A percentile compares a stretch with the other conserved stretches of the same genome.
Conservation (phyloP, 1,139 yeast species). For the Williopsis jadinii region DNA sequence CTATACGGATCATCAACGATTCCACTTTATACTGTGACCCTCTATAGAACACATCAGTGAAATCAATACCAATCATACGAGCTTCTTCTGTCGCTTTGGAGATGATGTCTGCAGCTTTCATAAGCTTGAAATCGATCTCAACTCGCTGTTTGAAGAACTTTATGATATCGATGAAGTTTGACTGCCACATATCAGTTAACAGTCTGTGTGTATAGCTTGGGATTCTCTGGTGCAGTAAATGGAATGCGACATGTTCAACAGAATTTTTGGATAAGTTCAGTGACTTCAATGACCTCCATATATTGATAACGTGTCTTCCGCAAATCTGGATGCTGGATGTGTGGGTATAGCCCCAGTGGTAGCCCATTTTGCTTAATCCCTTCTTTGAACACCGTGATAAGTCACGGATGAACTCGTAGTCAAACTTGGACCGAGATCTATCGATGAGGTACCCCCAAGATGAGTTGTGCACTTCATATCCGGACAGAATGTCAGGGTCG, state of each 20-base stretch:
- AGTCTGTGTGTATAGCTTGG: conserved; percentile 53
- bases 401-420: conserved; percentile 44
- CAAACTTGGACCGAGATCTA: conserved; percentile 41
- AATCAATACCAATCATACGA: conserved; percentile 81
- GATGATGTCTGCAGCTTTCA: conserved; percentile 60
- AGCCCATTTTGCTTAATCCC: conserved; percentile 50
- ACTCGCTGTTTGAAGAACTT: conserved; percentile 48
- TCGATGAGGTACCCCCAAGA: conserved; percentile 92
- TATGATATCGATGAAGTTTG: conserved; percentile 33
- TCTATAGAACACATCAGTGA: conserved; percentile 76
- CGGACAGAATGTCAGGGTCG: conserved; percentile 87
- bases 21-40: conserved; percentile 96
- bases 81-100: conserved; percentile 78
- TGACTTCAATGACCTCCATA: conserved; percentile 71
- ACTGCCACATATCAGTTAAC: conserved; percentile 45
- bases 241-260: conserved; percentile 68
- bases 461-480: conserved; percentile 70
- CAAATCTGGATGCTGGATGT: conserved; percentile 61
- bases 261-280: conserved; percentile 61
- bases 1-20: conserved; percentile 64
- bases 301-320: conserved; percentile 77
- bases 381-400: conserved; percentile 45
- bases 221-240: conserved; percentile 55
- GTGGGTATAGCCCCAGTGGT: conserved; percentile 78
- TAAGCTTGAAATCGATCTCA: conserved; percentile 40